phyloP scores from a whole-genome alignment of 108 stramenopile genomes.

The Nitzschia palea region DNA sequence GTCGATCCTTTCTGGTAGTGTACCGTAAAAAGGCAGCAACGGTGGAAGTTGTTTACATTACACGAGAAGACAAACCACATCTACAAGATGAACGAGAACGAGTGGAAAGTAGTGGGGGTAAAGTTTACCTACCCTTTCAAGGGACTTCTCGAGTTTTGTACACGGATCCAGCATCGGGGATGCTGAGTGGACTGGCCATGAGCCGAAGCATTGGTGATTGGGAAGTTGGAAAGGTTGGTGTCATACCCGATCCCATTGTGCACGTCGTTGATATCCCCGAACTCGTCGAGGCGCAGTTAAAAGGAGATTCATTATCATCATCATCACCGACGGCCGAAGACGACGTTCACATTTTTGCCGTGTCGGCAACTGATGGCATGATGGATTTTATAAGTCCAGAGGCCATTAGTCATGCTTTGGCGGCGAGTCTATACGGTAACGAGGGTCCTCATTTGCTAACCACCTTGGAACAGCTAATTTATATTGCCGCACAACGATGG shows the following conservation, averaged over 20 bases:
- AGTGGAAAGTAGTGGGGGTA: constrained; percentile 70
- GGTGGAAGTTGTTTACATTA: constrained; percentile 60
- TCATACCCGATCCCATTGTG: constrained; percentile 78
- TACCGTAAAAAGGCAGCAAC: constrained; percentile 34
- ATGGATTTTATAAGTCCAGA: constrained; percentile 66
- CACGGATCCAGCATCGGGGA: constrained; percentile 66
- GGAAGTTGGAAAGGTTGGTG: constrained; percentile 68
- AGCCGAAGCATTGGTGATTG: constrained; percentile 77
- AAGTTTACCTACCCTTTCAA: constrained; percentile 53
- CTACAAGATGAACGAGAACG: constrained; percentile 61
- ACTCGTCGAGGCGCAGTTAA: constrained; percentile 11
- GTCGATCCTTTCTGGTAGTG: constrained; percentile 68
- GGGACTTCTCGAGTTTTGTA: constrained; percentile 71
- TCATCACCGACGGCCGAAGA: constrained; percentile 7
- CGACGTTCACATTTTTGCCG: constrained; percentile 73
- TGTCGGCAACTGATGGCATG: constrained; percentile 77
- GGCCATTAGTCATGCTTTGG: constrained; percentile 54
- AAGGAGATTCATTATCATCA: no score
- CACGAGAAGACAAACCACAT: constrained; percentile 74
- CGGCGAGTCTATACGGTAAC: constrained; percentile 51
- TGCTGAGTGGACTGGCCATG: constrained; percentile 79
- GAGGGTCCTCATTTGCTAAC: constrained; percentile 57
- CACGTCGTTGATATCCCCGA: constrained; percentile 62
- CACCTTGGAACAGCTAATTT: constrained; percentile 74
- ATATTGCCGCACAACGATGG: constrained; percentile 73